Evolutionary conservation across 768 basidiomycete species (phyloP), one percentile per base, ranked within the genome.

Genomic region (Amyloporia xantha): DNA sequence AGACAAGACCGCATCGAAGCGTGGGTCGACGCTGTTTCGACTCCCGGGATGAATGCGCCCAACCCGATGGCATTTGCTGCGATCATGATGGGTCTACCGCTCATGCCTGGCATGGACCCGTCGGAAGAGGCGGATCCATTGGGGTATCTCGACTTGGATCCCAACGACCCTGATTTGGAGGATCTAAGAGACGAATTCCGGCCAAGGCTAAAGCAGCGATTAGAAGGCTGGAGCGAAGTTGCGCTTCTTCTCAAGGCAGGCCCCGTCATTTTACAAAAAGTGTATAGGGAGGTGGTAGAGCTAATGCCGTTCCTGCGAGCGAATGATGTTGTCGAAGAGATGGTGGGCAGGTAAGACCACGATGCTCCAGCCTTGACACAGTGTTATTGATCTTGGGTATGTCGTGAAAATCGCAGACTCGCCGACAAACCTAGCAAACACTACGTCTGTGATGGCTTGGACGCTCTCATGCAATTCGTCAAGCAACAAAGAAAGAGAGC

Each of bases 51-150:
- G 7, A 59, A 62, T 2, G 59, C 65, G 1, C 44, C 75, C 26
- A 68, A 77, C 50, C 79, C 79, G 2, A 71, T 82, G 71, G 73
- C 80, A 2, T 73, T 84, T 45, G 81, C 83, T 0, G 81, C 81
- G 13, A 75, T 83, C 72, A 75, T 85, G 72, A 77, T 82, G 60
- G 78, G 78, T 1, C 48, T 79, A 19, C 73, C 75, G 1, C 45
- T 73, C 9, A 63, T 69, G 2, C 68, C 66, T 0, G 68, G 68
- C 0, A 62, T 65, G 53, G 70, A 66, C 39, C 69, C 59, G 51
- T 62, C 38, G 2, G 74, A 77, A 10, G 74, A 67, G 1, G 57
- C 66, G 6, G 82, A 84, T 48, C 61, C 76, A 30, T 51, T 78
- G 5, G 72, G 71, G 9, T 76, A 73, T 54, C 62, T 79, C 12